These are phyloP conservation scores for Lepiota subincarnata DNA, from an alignment of 768 basidiomycete genomes.

Conservation along the genomic window DNA sequence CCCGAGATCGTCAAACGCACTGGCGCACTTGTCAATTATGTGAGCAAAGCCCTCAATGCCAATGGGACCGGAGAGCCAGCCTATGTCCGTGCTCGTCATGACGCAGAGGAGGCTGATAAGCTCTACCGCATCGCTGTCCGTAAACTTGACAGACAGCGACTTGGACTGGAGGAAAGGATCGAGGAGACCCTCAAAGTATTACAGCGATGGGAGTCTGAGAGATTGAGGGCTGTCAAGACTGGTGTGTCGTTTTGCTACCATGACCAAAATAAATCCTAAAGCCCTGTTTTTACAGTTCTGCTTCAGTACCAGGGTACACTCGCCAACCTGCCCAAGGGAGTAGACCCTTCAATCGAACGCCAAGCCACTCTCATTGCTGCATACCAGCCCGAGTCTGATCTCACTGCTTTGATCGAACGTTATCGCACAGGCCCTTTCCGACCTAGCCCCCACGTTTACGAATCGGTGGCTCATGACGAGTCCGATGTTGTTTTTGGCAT, in stretches of 20 bases:
- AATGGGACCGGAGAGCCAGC: constrained; percentile 54
- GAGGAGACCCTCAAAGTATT: constrained; percentile 78
- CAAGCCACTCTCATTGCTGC: constrained; percentile 75
- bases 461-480: constrained; percentile 78
- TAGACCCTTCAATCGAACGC: constrained; percentile 62
- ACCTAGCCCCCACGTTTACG: constrained; percentile 81
- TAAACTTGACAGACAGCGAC: constrained; percentile 78
- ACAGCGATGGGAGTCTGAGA: constrained; percentile 83
- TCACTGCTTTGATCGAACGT: constrained; percentile 84
- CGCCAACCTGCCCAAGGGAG: constrained; percentile 62
- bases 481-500: constrained; percentile 88
- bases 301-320: constrained; percentile 85
- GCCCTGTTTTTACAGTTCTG: constrained; percentile 51
- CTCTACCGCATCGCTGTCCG: constrained; percentile 77
- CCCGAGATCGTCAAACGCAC: constrained; percentile 59
- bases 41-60: constrained; percentile 65
- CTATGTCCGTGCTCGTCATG: constrained; percentile 65
- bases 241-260: constrained; percentile 33
- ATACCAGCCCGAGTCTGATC: constrained; percentile 85
- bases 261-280: not conserved
- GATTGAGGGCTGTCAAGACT: constrained; percentile 80
- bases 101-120: constrained; percentile 80
- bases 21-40: constrained; percentile 62
- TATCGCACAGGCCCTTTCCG: constrained; percentile 93
- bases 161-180: constrained; percentile 80